Percentiles rank a stretch among this genome's conserved stretches.
These are phyloP conservation scores for Penicillium argentinense DNA, from an alignment of 495 filamentous ascomycete species.

Conservation along the genomic window DNA sequence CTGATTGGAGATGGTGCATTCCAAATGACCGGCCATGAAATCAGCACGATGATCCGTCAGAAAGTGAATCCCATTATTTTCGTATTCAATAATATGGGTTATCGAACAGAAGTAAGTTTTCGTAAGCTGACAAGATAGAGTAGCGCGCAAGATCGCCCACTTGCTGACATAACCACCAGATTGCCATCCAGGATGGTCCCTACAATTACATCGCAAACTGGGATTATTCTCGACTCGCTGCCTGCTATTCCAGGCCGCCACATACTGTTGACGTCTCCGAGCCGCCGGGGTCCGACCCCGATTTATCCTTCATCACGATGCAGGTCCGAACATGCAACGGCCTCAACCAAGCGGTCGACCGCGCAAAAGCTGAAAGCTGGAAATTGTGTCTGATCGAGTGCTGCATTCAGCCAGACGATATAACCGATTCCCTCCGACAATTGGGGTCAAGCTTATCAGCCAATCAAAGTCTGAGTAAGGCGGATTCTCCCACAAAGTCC, in stretches of 20 bases:
- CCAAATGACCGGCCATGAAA: constrained; percentile 70
- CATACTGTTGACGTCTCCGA: background rate
- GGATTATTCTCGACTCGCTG: constrained; percentile 14
- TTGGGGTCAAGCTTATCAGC: too few species aligned
- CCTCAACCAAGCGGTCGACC: background rate
- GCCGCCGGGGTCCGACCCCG: background rate
- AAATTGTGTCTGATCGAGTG: constrained; percentile 14
- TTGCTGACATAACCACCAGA: constrained; percentile 5
- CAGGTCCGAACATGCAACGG: background rate
- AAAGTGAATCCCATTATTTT: constrained; percentile 64
- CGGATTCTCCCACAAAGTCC: background rate
- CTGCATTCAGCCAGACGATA: constrained; percentile 16
- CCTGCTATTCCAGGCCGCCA: background rate
- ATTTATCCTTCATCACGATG: background rate
- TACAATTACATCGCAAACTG: constrained; percentile 19
- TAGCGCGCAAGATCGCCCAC: too few species aligned
- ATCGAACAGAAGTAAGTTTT: constrained; percentile 56
- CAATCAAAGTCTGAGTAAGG: too few species aligned
- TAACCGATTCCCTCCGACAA: too few species aligned
- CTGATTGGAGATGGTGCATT: constrained; percentile 74
- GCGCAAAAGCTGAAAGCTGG: constrained; percentile 3
- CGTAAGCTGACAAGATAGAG: too few species aligned
- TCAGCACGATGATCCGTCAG: constrained; percentile 68
- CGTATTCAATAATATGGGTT: constrained; percentile 67
- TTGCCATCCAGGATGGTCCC: constrained; percentile 15